These are phyloP conservation scores for Lasiosphaeris hirsuta DNA, from an alignment of 495 filamentous ascomycete genomes.

Conservation along the genomic window DNA sequence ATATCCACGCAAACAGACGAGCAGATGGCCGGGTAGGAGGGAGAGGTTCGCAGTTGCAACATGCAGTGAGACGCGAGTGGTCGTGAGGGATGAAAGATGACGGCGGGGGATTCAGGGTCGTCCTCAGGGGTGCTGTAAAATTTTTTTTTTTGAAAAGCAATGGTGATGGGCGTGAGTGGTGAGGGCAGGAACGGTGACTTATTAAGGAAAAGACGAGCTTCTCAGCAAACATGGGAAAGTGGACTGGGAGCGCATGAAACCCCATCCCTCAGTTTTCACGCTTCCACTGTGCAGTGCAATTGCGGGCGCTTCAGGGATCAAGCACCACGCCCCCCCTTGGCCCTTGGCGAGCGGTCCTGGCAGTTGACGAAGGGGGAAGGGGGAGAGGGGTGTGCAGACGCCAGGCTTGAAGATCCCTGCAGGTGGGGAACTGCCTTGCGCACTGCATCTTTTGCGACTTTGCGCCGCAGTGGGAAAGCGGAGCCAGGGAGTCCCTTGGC, in stretches of 20 bases:
- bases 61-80: too few relatives aligned
- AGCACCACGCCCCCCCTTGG: conserved; percentile 1
- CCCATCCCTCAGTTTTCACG: conserved; percentile 22
- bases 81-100: not conserved
- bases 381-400: conserved; percentile 15
- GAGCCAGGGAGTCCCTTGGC: conserved; percentile 4
- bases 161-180: not conserved
- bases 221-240: conserved; percentile 28
- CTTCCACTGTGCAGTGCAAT: conserved; percentile 4
- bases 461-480: not conserved
- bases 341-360: too few relatives aligned
- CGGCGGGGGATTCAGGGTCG: not conserved
- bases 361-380: not conserved
- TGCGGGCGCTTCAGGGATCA: conserved; percentile 10
- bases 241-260: conserved; percentile 29
- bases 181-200: conserved; percentile 13
- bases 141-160: not conserved
- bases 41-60: too few relatives aligned
- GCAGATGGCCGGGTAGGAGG: too few relatives aligned
- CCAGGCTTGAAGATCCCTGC: conserved; percentile 22
- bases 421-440: conserved; percentile 13
- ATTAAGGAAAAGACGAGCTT: conserved; percentile 17
- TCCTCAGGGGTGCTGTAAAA: not conserved
- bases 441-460: too few relatives aligned
- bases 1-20: too few relatives aligned